Evolutionary conservation across 2,329 filamentous ascomycete genomes (phyloP).

Genomic region (Trichoderma sp.): DNA sequence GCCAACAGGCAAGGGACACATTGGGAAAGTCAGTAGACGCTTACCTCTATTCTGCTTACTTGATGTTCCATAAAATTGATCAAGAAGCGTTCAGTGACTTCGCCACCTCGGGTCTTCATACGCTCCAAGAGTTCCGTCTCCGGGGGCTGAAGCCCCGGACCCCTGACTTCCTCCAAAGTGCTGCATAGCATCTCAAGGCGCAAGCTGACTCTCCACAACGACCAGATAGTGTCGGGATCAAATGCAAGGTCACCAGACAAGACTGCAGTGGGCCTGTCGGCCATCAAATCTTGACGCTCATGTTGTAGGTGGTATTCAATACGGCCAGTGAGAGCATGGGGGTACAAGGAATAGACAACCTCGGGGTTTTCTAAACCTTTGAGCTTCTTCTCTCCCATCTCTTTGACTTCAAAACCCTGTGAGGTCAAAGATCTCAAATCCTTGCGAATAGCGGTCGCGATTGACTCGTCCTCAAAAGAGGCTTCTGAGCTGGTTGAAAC

Average conservation of each 20-base stretch:
- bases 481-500: conserved; percentile 68
- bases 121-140: conserved; percentile 79
- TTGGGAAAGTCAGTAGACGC: conserved; percentile 30
- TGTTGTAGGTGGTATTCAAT: conserved; percentile 64
- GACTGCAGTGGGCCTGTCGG: conserved; percentile 60
- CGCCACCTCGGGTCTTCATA: conserved; percentile 66
- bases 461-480: conserved; percentile 67
- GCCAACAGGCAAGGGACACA: background rate
- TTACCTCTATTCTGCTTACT: conserved; percentile 91
- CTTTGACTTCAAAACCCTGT: conserved; percentile 95
- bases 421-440: conserved; percentile 84
- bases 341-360: conserved; percentile 92
- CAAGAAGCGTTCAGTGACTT: conserved; percentile 85
- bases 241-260: conserved; percentile 66
- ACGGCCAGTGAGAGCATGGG: conserved; percentile 79
- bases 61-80: conserved; percentile 91
- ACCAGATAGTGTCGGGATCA: conserved; percentile 83
- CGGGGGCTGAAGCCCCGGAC: conserved; percentile 67
- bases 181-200: conserved; percentile 92
- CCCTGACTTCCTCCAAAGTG: conserved; percentile 70
- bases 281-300: conserved; percentile 43
- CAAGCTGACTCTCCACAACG: conserved; percentile 83
- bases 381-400: conserved; percentile 89
- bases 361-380: conserved; percentile 98
- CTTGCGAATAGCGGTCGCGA: conserved; percentile 75